Conservation (phyloP, 768 basidiomycete species). For the Agrocybe chaxingu region DNA sequence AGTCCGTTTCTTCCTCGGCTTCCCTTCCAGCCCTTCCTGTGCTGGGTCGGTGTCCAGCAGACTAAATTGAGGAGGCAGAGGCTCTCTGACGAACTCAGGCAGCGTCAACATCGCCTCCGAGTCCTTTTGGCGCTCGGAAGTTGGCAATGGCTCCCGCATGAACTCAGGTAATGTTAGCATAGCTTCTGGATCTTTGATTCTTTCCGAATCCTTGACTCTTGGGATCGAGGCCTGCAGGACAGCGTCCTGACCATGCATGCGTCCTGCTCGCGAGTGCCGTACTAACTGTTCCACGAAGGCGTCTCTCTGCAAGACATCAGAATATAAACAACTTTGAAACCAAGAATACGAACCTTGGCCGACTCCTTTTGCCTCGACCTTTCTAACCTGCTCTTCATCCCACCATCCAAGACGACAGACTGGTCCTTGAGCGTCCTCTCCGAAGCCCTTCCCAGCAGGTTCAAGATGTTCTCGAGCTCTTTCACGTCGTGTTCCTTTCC, state of each 20-base stretch:
- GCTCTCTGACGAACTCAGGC: constrained; percentile 59
- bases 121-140: constrained; percentile 29
- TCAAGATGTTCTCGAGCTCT: constrained; percentile 72
- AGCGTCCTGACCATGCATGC: constrained; percentile 81
- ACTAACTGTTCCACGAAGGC: constrained; percentile 75
- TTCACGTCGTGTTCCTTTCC: constrained; percentile 44
- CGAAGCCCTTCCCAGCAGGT: constrained; percentile 68
- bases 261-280: constrained; percentile 67
- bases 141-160: constrained; percentile 49
- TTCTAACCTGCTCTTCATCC: constrained; percentile 52
- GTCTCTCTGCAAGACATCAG: constrained; percentile 45
- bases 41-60: constrained; percentile 13
- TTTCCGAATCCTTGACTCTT: background rate
- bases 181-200: constrained; percentile 47
- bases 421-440: constrained; percentile 67
- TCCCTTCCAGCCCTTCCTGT: constrained; percentile 1
- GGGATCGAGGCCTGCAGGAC: constrained; percentile 31
- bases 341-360: constrained; percentile 49
- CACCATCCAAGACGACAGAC: constrained; percentile 62
- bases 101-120: constrained; percentile 50
- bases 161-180: constrained; percentile 61
- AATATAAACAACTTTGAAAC: background rate
- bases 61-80: constrained; percentile 25
- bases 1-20: constrained; percentile 27
- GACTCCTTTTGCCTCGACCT: constrained; percentile 54